These are phyloP conservation scores for Lactarius trivialis DNA, from an alignment of 768 basidiomycete species.

Conservation along the genomic window DNA sequence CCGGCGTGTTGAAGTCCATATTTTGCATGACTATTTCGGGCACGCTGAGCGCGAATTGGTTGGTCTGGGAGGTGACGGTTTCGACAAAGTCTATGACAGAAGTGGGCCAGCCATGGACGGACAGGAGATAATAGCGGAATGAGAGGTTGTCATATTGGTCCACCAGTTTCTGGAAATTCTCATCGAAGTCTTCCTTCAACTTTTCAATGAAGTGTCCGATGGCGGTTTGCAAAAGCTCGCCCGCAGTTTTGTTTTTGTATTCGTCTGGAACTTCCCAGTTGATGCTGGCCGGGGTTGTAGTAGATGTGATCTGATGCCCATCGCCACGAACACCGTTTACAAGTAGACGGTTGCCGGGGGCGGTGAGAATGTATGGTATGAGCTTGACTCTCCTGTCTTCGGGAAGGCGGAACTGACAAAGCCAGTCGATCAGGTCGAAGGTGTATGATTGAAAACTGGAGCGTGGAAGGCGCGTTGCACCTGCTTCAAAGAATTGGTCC, in stretches of 20 bases:
- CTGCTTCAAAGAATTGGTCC: conserved; percentile 23
- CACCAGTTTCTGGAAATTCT: conserved; percentile 19
- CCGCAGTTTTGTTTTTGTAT: conserved; percentile 14
- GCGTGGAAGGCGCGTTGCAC: conserved; percentile 23
- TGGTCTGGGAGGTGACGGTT: conserved; percentile 25
- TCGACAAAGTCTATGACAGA: conserved; percentile 25
- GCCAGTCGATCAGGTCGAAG: conserved; percentile 17
- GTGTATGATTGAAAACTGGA: conserved; percentile 14
- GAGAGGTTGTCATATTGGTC: conserved; percentile 21
- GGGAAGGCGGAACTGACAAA: conserved; percentile 6
- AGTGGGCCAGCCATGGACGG: conserved; percentile 15
- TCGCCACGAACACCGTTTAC: conserved; percentile 11
- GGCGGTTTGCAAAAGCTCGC: conserved; percentile 15
- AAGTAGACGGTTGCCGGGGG: conserved; percentile 19
- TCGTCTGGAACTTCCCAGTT: conserved; percentile 15
- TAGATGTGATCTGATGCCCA: conserved; percentile 8
- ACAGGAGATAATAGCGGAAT: conserved; percentile 23
- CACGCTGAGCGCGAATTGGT: conserved; percentile 26
- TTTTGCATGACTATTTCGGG: conserved; percentile 26
- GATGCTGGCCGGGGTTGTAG: not conserved
- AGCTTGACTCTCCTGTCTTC: conserved; percentile 12
- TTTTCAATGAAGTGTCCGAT: conserved; percentile 13
- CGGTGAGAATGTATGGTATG: conserved; percentile 19
- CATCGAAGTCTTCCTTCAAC: conserved; percentile 15
- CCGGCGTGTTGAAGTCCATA: conserved; percentile 24